A percentile compares a stretch with the other conserved stretches of the same genome.
Conservation (phyloP, 2,329 filamentous ascomycete species). For the Fusarium sterilihyphosum region DNA sequence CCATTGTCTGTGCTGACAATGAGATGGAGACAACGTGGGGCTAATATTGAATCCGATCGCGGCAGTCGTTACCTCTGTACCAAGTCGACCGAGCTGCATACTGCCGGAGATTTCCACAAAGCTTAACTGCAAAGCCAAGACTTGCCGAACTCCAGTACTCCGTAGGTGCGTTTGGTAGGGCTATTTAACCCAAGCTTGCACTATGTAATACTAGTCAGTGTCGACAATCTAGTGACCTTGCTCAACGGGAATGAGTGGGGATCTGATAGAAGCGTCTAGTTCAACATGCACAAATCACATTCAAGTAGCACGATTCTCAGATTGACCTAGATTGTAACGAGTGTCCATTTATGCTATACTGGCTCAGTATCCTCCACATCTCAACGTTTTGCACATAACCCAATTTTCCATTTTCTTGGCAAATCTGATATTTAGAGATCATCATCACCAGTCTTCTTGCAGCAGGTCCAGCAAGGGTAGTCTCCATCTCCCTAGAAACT, state of each 20-base stretch:
- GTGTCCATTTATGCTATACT: not conserved
- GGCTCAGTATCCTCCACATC: rapidly evolving
- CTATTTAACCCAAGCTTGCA: rapidly evolving
- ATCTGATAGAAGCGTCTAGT: rapidly evolving
- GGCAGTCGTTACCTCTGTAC: not conserved
- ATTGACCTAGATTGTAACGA: not conserved
- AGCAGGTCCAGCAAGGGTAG: constrained; percentile 27
- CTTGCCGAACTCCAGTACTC: not conserved
- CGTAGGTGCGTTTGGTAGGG: rapidly evolving
- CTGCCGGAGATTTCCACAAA: not conserved
- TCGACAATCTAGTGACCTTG: not conserved
- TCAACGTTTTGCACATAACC: rapidly evolving
- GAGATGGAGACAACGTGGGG: not conserved
- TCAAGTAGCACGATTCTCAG: rapidly evolving
- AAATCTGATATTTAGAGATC: not conserved
- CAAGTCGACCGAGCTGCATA: not conserved
- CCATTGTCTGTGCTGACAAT: not conserved
- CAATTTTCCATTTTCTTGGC: rapidly evolving
- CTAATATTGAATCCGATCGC: not conserved
- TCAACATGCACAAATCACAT: not conserved
- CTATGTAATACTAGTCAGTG: not conserved
- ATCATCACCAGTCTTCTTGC: not conserved
- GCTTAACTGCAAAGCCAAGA: not conserved
- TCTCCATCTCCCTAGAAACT: not conserved
- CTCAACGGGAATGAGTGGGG: rapidly evolving